Conservation (phyloP, 177 flowering plant species). For the Tripterygium wilfordii region DNA sequence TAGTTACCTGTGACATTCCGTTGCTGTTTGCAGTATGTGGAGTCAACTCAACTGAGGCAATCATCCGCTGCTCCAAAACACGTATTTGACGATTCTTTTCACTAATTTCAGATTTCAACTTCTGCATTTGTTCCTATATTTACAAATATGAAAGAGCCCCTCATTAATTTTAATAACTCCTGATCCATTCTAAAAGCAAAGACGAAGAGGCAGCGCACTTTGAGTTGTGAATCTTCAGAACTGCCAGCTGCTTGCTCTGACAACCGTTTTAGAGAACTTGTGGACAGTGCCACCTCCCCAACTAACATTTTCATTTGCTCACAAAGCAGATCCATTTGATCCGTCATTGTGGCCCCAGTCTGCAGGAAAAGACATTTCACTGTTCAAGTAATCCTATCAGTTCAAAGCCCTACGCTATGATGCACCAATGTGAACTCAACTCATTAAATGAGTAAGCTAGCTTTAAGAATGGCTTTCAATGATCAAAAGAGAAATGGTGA, state of each 20-base stretch:
- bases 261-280: slow-evolving; percentile 73
- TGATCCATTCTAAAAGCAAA: background rate
- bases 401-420: background rate
- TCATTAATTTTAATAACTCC: no score
- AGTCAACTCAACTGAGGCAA: slow-evolving; percentile 52
- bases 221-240: slow-evolving; percentile 53
- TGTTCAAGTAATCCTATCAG: background rate
- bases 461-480: no score
- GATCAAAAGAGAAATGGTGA: no score
- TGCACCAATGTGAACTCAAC: background rate
- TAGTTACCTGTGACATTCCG: slow-evolving; percentile 61
- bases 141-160: background rate
- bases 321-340: slow-evolving; percentile 79
- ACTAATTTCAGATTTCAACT: slow-evolving; percentile 61
- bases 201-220: slow-evolving; percentile 22
- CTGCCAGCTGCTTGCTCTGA: slow-evolving; percentile 60
- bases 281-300: slow-evolving; percentile 73
- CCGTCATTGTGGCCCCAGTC: slow-evolving; percentile 67
- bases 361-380: slow-evolving; percentile 20
- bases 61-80: slow-evolving; percentile 67
- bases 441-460: background rate
- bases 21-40: slow-evolving; percentile 31
- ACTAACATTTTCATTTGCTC: slow-evolving; percentile 84
- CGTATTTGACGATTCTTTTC: slow-evolving; percentile 72
- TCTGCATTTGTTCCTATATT: slow-evolving; percentile 50